These are phyloP conservation scores for Corylus avellana DNA, from an alignment of 306 rosid species.

Conservation along the genomic window DNA sequence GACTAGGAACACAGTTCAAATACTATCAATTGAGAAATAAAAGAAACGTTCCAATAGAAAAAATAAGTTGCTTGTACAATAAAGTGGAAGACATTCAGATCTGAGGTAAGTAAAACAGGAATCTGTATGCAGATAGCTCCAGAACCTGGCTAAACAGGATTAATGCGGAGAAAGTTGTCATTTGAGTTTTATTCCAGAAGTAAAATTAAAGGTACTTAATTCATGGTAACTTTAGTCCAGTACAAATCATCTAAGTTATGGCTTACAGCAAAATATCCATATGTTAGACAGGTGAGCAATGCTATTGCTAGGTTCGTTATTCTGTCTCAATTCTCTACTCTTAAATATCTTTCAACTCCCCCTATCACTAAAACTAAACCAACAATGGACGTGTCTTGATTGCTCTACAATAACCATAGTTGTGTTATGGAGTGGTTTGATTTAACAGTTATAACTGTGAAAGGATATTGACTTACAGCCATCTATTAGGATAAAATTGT, in stretches of 20 bases:
- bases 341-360: background rate
- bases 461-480: background rate
- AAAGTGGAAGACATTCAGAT: background rate
- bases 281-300: background rate
- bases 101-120: background rate
- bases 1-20: background rate
- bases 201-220: background rate
- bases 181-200: background rate
- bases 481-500: background rate
- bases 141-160: background rate
- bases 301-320: background rate
- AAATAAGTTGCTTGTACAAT: slow-evolving; percentile 2
- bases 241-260: background rate
- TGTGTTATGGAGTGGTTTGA: background rate
- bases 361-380: background rate
- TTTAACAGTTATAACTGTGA: background rate
- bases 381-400: background rate
- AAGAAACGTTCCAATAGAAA: background rate
- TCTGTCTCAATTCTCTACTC: background rate
- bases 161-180: background rate
- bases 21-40: background rate
- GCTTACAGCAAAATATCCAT: background rate
- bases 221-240: background rate
- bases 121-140: background rate
- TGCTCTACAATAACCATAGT: background rate